A percentile compares a stretch with the other conserved stretches of the same genome.
Conservation (phyloP, 495 filamentous ascomycete genomes). For the Penicillium atrosanguineum region DNA sequence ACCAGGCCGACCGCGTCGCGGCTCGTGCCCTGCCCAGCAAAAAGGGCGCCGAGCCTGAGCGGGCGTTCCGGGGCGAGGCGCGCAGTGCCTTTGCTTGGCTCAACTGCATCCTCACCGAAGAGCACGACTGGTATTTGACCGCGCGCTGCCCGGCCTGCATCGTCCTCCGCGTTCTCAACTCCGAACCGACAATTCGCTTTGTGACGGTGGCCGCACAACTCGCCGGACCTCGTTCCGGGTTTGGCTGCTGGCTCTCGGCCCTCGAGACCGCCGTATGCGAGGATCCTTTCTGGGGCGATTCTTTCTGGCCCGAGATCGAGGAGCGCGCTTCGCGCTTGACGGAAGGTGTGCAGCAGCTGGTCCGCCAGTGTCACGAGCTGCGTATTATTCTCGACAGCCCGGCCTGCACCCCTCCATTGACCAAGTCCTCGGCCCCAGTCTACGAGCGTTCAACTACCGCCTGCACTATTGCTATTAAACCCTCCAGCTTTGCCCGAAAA, state of each 20-base stretch:
- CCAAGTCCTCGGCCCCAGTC: slow-evolving; percentile 14
- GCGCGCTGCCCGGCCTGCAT: slow-evolving; percentile 58
- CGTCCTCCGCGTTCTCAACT: slow-evolving; percentile 51
- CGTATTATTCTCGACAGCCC: slow-evolving; percentile 28
- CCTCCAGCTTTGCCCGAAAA: slow-evolving; percentile 32
- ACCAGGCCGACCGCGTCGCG: slow-evolving; percentile 50
- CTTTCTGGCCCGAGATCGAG: slow-evolving; percentile 54
- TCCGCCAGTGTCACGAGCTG: slow-evolving; percentile 52
- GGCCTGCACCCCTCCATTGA: slow-evolving; percentile 18
- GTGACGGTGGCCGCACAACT: slow-evolving; percentile 54
- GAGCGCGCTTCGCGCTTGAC: slow-evolving; percentile 50
- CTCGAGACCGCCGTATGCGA: slow-evolving; percentile 51
- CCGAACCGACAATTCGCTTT: slow-evolving; percentile 59
- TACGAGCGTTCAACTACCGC: slow-evolving; percentile 15
- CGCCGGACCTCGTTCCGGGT: slow-evolving; percentile 45
- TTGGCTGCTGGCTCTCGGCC: slow-evolving; percentile 55
- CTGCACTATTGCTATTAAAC: slow-evolving; percentile 29
- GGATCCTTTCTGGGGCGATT: slow-evolving; percentile 57
- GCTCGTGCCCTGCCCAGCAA: slow-evolving; percentile 42
- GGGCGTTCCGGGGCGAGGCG: slow-evolving; percentile 57
- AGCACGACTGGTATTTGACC: slow-evolving; percentile 57
- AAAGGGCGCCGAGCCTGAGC: slow-evolving; percentile 53
- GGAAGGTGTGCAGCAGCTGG: slow-evolving; percentile 52
- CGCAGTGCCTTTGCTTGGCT: slow-evolving; percentile 61
- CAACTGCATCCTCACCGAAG: slow-evolving; percentile 56